Base-by-base conservation (phyloP, 106 monocot genomes). In the Dioscorea alata region DNA sequence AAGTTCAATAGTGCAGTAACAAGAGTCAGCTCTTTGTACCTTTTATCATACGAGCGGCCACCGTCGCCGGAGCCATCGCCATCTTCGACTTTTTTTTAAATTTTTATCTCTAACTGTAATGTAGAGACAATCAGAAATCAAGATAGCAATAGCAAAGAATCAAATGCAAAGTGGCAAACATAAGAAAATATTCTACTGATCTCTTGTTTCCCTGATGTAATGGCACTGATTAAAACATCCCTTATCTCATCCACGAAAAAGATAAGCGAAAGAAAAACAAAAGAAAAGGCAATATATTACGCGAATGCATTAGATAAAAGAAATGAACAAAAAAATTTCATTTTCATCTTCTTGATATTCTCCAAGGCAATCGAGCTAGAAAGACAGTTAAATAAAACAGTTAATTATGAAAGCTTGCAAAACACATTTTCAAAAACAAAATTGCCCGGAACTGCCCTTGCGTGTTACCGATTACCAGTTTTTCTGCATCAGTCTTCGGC, bases 341-440 rank as follows among this genome's bases (percentile, higher is more conserved):
- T 61, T 48, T 61, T 33, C 31, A 15, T 24, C 1, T 0, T 61
- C 22, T 62, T 34, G 14, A 2, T 33, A 65, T 63, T 35, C 64
- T 42, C 20, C 58, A 58, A 22, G 54, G 13, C 18, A 2, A 8
- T 6, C 0, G 42, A 42, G 42, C 10, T 58, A 69, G 28, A 28
- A 5, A 50, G 13, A 24, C 23, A 6, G 19, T 20, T 23, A 13
- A 25, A 61, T 50, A 6, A 65, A 56, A 54, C 15, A 54, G 54
- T 12, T 23, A 17, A 56, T 13, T 54, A 35, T 49, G 57, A 2
- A 58, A 49, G 31, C 61, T 32, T 63, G 48, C 42, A 23, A 57
- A 21, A 24, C 73, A 76, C 71, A 75, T 31, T 64, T 22, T 57
- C 31, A 66, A 3, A 3, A 61, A 74, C 71, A 85, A 90, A 90